Percentiles rank a stretch among this genome's conserved stretches.
Evolutionary conservation across 345 rosid genomes (phyloP).

Genomic region (Diplotaxis tenuifolia): DNA sequence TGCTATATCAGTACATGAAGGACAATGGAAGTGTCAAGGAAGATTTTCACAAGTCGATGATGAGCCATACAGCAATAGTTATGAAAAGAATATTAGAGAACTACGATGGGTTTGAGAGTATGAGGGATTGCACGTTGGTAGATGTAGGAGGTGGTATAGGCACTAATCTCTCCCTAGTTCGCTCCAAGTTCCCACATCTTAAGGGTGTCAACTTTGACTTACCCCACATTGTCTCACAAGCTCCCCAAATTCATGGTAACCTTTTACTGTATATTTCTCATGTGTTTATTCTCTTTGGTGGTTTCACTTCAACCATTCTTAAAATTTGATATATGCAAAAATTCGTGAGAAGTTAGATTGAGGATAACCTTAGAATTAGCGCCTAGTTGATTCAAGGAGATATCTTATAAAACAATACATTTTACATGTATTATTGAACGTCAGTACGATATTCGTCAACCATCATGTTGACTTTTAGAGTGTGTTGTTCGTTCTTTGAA

Average conservation of each 20-base stretch:
- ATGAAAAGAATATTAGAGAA: slow-evolving; percentile 25
- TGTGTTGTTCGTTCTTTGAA: not conserved
- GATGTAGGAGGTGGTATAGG: slow-evolving; percentile 24
- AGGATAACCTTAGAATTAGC: not conserved
- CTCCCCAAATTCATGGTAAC: slow-evolving; percentile 25
- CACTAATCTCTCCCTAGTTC: slow-evolving; percentile 1
- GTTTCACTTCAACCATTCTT: not conserved
- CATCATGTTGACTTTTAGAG: not conserved
- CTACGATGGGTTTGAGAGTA: slow-evolving; percentile 8
- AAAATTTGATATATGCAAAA: not conserved
- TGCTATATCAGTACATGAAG: not conserved
- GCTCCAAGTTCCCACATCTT: slow-evolving; percentile 15
- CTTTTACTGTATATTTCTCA: not conserved
- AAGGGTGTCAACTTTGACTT: slow-evolving; percentile 19
- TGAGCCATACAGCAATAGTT: slow-evolving; percentile 18
- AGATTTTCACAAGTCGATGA: not conserved
- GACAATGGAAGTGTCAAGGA: not conserved
- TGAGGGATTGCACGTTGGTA: slow-evolving; percentile 1
- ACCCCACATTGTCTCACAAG: slow-evolving; percentile 5
- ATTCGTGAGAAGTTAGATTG: not conserved
- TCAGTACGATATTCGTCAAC: no score
- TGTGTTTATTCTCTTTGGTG: not conserved
- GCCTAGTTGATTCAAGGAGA: not conserved
- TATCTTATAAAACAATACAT: no score
- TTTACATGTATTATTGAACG: no score